A percentile compares a stretch with the other conserved stretches of the same genome.
Conservation (phyloP, 2,329 filamentous ascomycete genomes). For the Fusarium subtropicale region DNA sequence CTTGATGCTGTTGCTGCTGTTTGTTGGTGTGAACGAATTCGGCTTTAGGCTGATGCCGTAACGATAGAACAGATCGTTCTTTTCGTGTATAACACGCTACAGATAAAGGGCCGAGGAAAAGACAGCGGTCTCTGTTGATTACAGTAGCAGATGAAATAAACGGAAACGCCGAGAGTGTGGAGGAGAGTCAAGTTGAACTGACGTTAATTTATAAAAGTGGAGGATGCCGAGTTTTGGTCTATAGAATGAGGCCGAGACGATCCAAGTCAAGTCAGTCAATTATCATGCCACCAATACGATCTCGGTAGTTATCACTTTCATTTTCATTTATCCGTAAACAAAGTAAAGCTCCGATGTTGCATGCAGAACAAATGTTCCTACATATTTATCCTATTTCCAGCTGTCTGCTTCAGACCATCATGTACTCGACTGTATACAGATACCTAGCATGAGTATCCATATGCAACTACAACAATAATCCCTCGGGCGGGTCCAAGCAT, state of each 20-base stretch:
- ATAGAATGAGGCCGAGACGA: slow-evolving; percentile 16
- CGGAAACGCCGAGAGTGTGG: slow-evolving; percentile 10
- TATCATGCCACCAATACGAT: slow-evolving; percentile 16
- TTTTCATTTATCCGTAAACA: slow-evolving; percentile 3
- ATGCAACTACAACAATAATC: neutral
- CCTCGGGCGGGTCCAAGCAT: slow-evolving; percentile 12
- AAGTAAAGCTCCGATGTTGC: slow-evolving; percentile 13
- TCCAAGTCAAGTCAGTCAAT: neutral
- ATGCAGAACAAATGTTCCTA: slow-evolving; percentile 26
- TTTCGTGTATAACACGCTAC: neutral
- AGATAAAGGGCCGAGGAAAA: slow-evolving; percentile 24
- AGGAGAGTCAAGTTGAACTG: slow-evolving; percentile 11
- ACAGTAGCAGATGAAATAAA: slow-evolving; percentile 12
- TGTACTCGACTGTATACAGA: neutral
- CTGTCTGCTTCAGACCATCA: neutral
- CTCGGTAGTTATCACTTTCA: neutral
- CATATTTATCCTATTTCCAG: slow-evolving; percentile 2
- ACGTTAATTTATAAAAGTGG: slow-evolving; percentile 18
- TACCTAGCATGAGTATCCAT: neutral
- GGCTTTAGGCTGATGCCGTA: slow-evolving; percentile 35
- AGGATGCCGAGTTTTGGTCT: slow-evolving; percentile 14
- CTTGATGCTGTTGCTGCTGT: neutral
- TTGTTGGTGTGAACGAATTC: slow-evolving; percentile 8
- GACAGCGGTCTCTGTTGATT: neutral
- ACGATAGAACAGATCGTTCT: neutral